Evolutionary conservation across 805 yeast species (phyloP).

Genomic region (Saturnispora saitoi): DNA sequence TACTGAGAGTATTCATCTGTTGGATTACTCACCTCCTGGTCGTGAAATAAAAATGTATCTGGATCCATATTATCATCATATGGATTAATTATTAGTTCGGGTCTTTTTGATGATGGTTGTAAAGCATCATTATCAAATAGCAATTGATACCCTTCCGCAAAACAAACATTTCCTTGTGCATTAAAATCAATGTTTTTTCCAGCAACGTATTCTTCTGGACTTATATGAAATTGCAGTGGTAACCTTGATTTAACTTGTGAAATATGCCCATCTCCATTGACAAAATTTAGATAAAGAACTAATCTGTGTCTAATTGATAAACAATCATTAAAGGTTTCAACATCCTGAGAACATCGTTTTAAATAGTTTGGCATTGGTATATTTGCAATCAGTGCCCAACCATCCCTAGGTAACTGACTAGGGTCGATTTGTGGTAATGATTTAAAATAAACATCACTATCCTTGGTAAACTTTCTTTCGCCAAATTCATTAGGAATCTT

Average conservation of each 20-base stretch:
- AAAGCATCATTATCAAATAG: conserved; percentile 4
- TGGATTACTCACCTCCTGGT: not conserved
- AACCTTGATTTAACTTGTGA: conserved; percentile 46
- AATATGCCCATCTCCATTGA: conserved; percentile 41
- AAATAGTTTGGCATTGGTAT: conserved; percentile 35
- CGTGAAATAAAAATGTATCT: conserved; percentile 12
- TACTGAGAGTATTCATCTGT: not conserved
- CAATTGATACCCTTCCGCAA: not conserved
- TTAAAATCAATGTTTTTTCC: conserved; percentile 21
- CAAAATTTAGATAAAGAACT: conserved; percentile 35
- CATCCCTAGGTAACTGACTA: conserved; percentile 32
- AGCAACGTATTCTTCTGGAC: conserved; percentile 26
- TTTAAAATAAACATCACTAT: conserved; percentile 27
- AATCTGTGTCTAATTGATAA: conserved; percentile 39
- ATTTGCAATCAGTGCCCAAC: conserved; percentile 38
- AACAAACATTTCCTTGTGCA: conserved; percentile 10
- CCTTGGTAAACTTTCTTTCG: conserved; percentile 21
- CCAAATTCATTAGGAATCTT: conserved; percentile 15
- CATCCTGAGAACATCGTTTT: conserved; percentile 35
- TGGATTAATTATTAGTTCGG: conserved; percentile 7
- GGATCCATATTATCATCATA: conserved; percentile 5
- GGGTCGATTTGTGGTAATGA: conserved; percentile 28
- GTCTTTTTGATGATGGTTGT: not conserved
- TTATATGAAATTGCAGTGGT: conserved; percentile 37
- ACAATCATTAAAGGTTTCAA: conserved; percentile 32